phyloP scores from a whole-genome alignment of 2,329 filamentous ascomycete species.

The Alternaria rosae region DNA sequence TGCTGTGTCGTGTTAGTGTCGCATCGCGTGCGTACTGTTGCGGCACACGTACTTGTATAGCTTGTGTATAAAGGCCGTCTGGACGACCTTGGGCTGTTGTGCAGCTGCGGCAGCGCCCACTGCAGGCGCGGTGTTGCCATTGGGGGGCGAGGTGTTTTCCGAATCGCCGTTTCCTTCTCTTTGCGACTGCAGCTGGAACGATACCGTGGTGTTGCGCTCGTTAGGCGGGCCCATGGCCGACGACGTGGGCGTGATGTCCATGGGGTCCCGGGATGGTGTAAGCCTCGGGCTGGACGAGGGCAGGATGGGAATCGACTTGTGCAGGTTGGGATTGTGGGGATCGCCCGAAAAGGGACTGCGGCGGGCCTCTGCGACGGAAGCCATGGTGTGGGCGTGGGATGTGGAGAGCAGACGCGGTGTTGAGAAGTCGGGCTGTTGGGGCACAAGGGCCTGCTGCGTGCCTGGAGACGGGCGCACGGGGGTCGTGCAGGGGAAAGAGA shows the following conservation, averaged over 20 bases:
- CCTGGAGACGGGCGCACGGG: not conserved
- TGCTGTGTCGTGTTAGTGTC: constrained; percentile 65
- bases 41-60: constrained; percentile 82
- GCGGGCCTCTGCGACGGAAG: constrained; percentile 54
- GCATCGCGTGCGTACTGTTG: constrained; percentile 8
- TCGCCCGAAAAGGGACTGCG: constrained; percentile 57
- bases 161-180: constrained; percentile 36
- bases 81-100: constrained; percentile 95
- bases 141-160: constrained; percentile 37
- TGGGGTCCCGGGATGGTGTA: constrained; percentile 59
- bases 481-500: not conserved
- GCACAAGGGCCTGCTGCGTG: constrained; percentile 1
- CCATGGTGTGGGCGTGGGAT: constrained; percentile 45
- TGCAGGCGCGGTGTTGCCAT: constrained; percentile 53
- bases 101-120: constrained; percentile 73
- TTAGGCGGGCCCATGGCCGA: constrained; percentile 58
- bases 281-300: constrained; percentile 56
- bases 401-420: constrained; percentile 18
- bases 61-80: constrained; percentile 99
- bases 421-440: constrained; percentile 23
- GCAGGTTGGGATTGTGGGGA: constrained; percentile 52
- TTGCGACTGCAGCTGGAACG: constrained; percentile 18
- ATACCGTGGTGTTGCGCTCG: constrained; percentile 51
- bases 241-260: constrained; percentile 59
- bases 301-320: constrained; percentile 62